A percentile compares a stretch with the other conserved stretches of the same genome.
Conservation (phyloP, 257 asterid genomes). For the Solanum rostratum region DNA sequence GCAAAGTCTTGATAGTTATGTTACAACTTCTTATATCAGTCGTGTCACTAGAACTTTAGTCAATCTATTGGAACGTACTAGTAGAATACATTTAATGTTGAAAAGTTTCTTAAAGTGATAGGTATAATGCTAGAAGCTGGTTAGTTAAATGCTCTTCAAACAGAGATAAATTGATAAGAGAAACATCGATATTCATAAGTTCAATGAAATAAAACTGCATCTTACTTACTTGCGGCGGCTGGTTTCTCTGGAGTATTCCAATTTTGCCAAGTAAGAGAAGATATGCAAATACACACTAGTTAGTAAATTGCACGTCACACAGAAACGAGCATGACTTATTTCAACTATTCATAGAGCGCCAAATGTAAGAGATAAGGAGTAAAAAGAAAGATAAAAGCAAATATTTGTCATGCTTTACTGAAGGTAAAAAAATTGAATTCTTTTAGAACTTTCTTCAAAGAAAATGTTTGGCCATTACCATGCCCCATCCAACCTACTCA, state of each 20-base stretch:
- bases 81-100: not conserved
- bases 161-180: not conserved
- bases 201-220: not conserved
- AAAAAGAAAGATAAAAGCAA: not conserved
- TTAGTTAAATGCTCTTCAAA: not conserved
- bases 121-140: not conserved
- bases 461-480: not conserved
- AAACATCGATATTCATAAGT: not conserved
- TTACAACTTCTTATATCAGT: not conserved
- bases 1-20: not conserved
- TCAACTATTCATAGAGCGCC: not conserved
- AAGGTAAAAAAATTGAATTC: not conserved
- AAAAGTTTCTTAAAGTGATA: not conserved
- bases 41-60: not conserved
- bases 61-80: not conserved
- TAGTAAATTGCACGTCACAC: slow-evolving; percentile 13
- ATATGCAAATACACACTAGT: slow-evolving; percentile 36
- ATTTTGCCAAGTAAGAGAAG: slow-evolving; percentile 16
- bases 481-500: not conserved
- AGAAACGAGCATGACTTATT: not conserved
- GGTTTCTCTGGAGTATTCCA: slow-evolving; percentile 70
- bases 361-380: not conserved
- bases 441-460: not conserved
- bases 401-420: not conserved
- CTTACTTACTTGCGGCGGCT: slow-evolving; percentile 69